phyloP scores from a whole-genome alignment of 331 rosid genomes.

The Erythrophleum ivorense region DNA sequence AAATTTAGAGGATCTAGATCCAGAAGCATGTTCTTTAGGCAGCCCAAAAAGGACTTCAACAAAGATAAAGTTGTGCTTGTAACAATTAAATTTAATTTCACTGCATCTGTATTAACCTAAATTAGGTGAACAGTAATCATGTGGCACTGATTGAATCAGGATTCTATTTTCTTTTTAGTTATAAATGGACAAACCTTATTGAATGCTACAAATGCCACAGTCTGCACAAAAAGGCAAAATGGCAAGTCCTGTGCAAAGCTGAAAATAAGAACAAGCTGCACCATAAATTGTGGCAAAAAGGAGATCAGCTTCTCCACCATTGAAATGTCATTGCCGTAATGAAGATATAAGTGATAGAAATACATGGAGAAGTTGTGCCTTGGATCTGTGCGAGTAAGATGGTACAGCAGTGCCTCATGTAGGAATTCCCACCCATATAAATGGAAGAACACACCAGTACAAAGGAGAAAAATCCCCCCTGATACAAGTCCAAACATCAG shows the following conservation, averaged over 20 bases:
- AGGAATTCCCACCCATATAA: conserved; percentile 91
- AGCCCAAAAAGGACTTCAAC: conserved; percentile 9
- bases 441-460: conserved; percentile 66
- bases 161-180: neutral
- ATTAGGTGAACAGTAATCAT: neutral
- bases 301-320: conserved; percentile 82
- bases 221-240: conserved; percentile 84
- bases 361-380: conserved; percentile 93
- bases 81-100: conserved; percentile 17
- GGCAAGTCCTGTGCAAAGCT: conserved; percentile 81
- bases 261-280: conserved; percentile 77
- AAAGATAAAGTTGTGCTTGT: conserved; percentile 18
- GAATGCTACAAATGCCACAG: conserved; percentile 91
- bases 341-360: conserved; percentile 91
- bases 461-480: conserved; percentile 66
- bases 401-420: conserved; percentile 84
- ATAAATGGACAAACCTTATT: conserved; percentile 69
- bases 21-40: conserved; percentile 1
- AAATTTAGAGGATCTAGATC: neutral
- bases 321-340: conserved; percentile 59
- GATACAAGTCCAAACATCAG: conserved; percentile 76
- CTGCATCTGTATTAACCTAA: neutral
- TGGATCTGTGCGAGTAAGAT: conserved; percentile 91
- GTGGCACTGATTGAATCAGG: conserved; percentile 11
- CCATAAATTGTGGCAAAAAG: conserved; percentile 83